phyloP scores from a whole-genome alignment of 331 rosid genomes.

The Dryas integrifolia region DNA sequence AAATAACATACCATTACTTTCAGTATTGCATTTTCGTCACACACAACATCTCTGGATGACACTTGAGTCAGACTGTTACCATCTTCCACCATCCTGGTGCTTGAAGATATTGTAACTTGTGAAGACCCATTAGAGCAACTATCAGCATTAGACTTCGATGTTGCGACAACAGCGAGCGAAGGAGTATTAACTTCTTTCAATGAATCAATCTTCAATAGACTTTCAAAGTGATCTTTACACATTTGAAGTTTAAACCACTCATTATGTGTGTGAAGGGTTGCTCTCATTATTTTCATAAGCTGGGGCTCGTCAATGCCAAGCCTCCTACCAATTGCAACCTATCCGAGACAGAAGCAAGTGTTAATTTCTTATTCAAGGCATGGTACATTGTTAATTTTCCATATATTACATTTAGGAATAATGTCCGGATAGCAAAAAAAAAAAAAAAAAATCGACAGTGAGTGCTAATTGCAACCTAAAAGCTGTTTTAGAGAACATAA shows the following conservation, averaged over 20 bases:
- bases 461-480: not conserved
- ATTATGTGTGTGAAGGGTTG: constrained; percentile 69
- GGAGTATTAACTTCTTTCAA: constrained; percentile 75
- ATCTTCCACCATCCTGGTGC: constrained; percentile 71
- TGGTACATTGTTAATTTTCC: not conserved
- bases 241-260: constrained; percentile 98
- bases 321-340: constrained; percentile 91
- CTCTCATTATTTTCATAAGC: constrained; percentile 88
- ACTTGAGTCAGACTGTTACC: constrained; percentile 88
- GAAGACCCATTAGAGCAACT: constrained; percentile 83
- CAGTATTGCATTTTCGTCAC: constrained; percentile 83
- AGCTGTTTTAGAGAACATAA: too few relatives aligned
- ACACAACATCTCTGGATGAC: constrained; percentile 63
- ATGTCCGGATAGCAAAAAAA: not conserved
- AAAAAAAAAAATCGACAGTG: too few relatives aligned
- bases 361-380: not conserved
- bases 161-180: constrained; percentile 43
- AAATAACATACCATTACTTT: constrained; percentile 77
- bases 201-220: constrained; percentile 72
- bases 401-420: not conserved
- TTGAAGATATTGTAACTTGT: constrained; percentile 69
- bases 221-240: constrained; percentile 95
- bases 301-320: constrained; percentile 96
- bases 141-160: constrained; percentile 64
- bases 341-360: constrained; percentile 21